Percentiles rank a stretch among this genome's conserved stretches.
Evolutionary conservation across 108 stramenopile species (phyloP).

Genomic region (Aurantiochytrium sp.): DNA sequence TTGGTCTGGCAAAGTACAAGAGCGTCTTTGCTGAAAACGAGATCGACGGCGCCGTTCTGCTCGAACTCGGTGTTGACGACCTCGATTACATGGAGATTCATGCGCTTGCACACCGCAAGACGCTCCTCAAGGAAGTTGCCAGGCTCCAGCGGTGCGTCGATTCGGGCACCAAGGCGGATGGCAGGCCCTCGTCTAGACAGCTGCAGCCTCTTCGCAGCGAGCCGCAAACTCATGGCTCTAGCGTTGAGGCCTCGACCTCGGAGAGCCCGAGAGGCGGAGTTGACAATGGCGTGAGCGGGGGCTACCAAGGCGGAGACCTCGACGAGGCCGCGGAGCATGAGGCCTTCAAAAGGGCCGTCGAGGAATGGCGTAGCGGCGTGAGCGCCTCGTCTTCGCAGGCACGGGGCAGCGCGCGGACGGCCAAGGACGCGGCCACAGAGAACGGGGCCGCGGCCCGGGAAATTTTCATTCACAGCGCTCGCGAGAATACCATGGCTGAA

Average conservation of each 20-base stretch:
- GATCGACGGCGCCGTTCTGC: constrained; percentile 8
- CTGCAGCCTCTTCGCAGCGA: not conserved
- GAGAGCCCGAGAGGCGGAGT: no score
- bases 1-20: not conserved
- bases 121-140: not conserved
- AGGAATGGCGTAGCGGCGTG: not conserved
- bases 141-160: not conserved
- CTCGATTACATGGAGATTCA: not conserved
- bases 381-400: not conserved
- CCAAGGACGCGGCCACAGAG: not conserved
- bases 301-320: not conserved
- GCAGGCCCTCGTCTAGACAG: not conserved
- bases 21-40: not conserved
- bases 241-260: no score
- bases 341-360: constrained; percentile 1
- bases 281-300: no score
- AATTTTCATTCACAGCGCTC: not conserved
- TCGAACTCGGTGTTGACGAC: constrained; percentile 18
- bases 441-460: not conserved
- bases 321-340: constrained; percentile 11
- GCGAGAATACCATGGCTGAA: not conserved
- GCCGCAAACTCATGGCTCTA: not conserved
- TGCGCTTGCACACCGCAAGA: not conserved
- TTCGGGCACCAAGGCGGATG: not conserved
- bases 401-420: not conserved